Base-by-base conservation (phyloP, 129 eudicot species). In the Centaurea solstitialis region DNA sequence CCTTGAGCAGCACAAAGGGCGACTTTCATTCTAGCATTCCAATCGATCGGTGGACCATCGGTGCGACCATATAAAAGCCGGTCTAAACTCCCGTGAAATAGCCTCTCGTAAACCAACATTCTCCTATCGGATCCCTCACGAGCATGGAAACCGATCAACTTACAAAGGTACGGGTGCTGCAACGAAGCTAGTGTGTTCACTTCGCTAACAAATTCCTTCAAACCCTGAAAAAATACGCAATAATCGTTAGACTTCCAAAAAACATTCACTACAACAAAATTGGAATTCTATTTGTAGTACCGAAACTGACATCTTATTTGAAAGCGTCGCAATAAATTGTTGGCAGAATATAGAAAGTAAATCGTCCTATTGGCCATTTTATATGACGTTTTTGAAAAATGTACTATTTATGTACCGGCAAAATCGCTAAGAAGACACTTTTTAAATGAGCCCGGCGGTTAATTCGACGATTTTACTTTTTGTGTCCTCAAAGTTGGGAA, bases 1-100 rank as follows among this genome's bases (percentile, higher is more conserved):
- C 99, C 99, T 78, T 91, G 97, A 30, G 99, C 98, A 39, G 99
- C 99, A 93, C 99, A 93, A 75, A 87, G 84, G 59, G 98, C 94
- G 78, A 95, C 93, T 88, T 93, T 95, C 91, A 93, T 91, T 77
- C 99, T 88, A 45, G 94, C 86, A 82, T 88, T 93, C 99, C 99
- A 95, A 81, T 95, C 99, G 7, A 95, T 85, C 13, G 93, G 94
- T 3, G 99, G 98, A 69, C 99, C 99, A 67, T 89, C 97, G 7
- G 91, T 87, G 85, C 99, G 84, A 26, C 99, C 99, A 79, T 86
- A 89, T 70, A 95, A 80, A 79, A 91, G 89, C 72, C 97, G 87
- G 76, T 95, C 99, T 84, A 95, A 89, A 82, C 98, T 92, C 75
- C 99, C 99, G 59, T 91, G 98, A 76, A 79, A 90, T 28, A 95